Conservation (phyloP, 140 eudicot species). For the Flaveria floridana region DNA sequence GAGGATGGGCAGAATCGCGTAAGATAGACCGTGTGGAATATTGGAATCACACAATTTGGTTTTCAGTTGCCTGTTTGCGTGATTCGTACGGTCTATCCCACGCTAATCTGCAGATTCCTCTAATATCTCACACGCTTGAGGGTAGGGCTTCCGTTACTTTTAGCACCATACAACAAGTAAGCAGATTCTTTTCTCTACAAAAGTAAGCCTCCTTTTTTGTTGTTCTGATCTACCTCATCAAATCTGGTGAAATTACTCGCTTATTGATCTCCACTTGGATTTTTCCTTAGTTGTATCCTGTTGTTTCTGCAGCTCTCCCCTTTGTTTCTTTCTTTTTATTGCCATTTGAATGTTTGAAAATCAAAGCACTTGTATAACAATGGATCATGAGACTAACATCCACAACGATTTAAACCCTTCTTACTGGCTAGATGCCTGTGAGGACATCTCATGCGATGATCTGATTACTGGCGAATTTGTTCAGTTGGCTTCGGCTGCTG, state of each 20-base stretch:
- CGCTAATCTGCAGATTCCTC: conserved; percentile 72
- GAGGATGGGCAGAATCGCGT: conserved; percentile 77
- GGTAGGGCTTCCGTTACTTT: neutral
- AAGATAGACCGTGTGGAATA: conserved; percentile 76
- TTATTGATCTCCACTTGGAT: neutral
- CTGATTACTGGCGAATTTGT: conserved; percentile 38
- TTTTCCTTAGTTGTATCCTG: too few species aligned
- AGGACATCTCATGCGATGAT: conserved; percentile 75
- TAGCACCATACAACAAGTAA: conserved; percentile 25
- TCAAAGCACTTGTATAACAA: conserved; percentile 19
- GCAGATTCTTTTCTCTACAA: conserved; percentile 20
- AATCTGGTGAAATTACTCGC: neutral
- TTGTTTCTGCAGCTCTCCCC: too few species aligned
- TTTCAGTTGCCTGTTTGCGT: conserved; percentile 49
- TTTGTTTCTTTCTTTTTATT: too few species aligned
- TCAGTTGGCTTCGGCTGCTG: conserved; percentile 25
- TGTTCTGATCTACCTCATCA: neutral
- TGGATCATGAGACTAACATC: conserved; percentile 46
- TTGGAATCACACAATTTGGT: conserved; percentile 48
- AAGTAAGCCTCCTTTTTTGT: conserved; percentile 16
- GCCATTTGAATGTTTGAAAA: conserved; percentile 21
- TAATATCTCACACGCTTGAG: conserved; percentile 10
- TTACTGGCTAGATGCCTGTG: conserved; percentile 94
- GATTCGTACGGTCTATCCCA: conserved; percentile 95
- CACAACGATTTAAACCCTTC: conserved; percentile 46